Evolutionary conservation across 202 grass and related monocot species (phyloP), one percentile per base, ranked within the genome.

Genomic region (Carex arenaria): DNA sequence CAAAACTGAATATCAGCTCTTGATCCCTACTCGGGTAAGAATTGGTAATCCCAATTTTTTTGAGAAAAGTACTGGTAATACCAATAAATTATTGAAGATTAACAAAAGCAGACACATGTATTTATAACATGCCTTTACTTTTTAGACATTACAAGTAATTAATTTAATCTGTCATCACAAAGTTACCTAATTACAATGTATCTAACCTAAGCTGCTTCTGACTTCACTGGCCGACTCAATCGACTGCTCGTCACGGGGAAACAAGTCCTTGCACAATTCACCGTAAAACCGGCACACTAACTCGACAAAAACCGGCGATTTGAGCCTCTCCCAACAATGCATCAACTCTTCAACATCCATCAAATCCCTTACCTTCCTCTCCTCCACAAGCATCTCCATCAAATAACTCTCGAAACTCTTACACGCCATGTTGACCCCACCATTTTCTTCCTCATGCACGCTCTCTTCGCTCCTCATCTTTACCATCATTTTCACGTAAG

Each of bases 281-380:
- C 87, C 86, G 34, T 97, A 97, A 78, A 93, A 97, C 69, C 84
- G 80, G 75, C 88, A 90, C 10, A 97, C 90, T 17, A 94, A 84
- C 22, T 97, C 94, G 7, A 94, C 78, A 51, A 97, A 97, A 17
- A 91, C 84, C 4, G 94, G 92, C 51, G 89, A 97, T 76, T 87
- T 94, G 40, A 93, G 85, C 30, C 79, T 84, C 20, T 94, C 87
- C 94, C 94, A 97, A 30, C 86, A 94, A 13, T 64, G 49, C n/a
- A 97, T 85, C 15, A 97, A 80, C 75, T 97, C 92, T 86, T 97
- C 90, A 78, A 97, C 85, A 82, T 94, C 94, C 85, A 86, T 87
- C 83, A 89, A 77, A 61, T 91, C 94, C 62, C 84, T 84, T 23
- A 85, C 85, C 52, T 91, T 93, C 74, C 84, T 89, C 76, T 90